A percentile compares a stretch with the other conserved stretches of the same genome.
These are phyloP conservation scores for Boletus smithii DNA, from an alignment of 1,284 basidiomycete genomes.

Conservation along the genomic window DNA sequence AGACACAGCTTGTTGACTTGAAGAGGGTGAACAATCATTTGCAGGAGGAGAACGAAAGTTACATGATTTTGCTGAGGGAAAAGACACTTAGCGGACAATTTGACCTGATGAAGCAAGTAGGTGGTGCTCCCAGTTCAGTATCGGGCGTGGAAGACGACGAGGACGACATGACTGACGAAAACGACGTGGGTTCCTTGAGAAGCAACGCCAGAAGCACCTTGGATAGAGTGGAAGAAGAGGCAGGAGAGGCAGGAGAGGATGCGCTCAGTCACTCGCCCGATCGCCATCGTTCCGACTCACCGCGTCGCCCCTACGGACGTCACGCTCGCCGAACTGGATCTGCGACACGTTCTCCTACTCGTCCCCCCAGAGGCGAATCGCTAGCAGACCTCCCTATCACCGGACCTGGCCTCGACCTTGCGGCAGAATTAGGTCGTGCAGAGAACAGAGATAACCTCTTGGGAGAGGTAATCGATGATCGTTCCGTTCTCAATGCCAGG, in stretches of 20 bases:
- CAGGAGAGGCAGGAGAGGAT: slow-evolving; percentile 40
- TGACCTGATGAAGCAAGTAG: slow-evolving; percentile 67
- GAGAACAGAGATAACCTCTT: slow-evolving; percentile 76
- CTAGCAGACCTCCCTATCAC: slow-evolving; percentile 78
- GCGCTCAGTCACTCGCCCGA: slow-evolving; percentile 38
- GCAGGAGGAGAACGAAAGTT: slow-evolving; percentile 93
- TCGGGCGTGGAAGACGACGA: slow-evolving; percentile 48
- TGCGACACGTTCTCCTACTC: slow-evolving; percentile 43
- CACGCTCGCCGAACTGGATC: slow-evolving; percentile 55
- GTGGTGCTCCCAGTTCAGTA: slow-evolving; percentile 43
- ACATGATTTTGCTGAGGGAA: slow-evolving; percentile 87
- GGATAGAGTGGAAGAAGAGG: slow-evolving; percentile 60
- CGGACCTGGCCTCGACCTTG: slow-evolving; percentile 83
- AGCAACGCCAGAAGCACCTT: slow-evolving; percentile 55
- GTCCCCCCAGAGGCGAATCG: slow-evolving; percentile 61
- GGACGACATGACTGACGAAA: slow-evolving; percentile 44
- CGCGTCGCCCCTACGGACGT: slow-evolving; percentile 44
- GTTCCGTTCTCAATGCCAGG: slow-evolving; percentile 43
- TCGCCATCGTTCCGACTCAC: slow-evolving; percentile 37
- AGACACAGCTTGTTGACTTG: slow-evolving; percentile 72
- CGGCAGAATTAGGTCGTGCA: slow-evolving; percentile 85
- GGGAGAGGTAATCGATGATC: slow-evolving; percentile 52
- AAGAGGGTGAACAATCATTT: slow-evolving; percentile 78
- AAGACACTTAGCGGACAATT: slow-evolving; percentile 85
- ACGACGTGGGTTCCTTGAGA: slow-evolving; percentile 51